Evolutionary conservation across 805 yeast species (phyloP).

Genomic region (Pichia thaimueangensis): DNA sequence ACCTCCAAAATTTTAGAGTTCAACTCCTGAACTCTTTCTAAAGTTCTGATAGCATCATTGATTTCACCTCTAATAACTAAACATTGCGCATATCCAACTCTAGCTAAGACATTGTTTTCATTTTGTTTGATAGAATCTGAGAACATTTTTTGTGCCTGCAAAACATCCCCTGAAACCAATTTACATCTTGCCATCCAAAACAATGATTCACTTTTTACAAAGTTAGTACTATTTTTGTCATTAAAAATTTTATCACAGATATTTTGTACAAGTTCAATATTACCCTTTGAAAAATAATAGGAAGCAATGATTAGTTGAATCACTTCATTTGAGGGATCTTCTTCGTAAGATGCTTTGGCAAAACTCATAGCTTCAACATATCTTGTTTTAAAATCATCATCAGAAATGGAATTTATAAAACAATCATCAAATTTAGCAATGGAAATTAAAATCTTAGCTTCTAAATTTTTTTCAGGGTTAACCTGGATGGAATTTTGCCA

Average conservation of each 20-base stretch:
- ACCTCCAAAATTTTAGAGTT: conserved; percentile 70
- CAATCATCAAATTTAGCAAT: conserved; percentile 63
- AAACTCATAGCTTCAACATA: conserved; percentile 56
- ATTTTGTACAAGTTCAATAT: conserved; percentile 50
- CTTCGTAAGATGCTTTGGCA: conserved; percentile 35
- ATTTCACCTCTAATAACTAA: conserved; percentile 65
- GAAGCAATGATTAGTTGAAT: conserved; percentile 62
- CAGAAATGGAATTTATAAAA: conserved; percentile 47
- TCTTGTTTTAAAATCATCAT: conserved; percentile 52
- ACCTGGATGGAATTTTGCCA: conserved; percentile 78
- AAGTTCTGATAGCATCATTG: conserved; percentile 81
- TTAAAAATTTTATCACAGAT: conserved; percentile 47
- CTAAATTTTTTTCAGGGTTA: conserved; percentile 44
- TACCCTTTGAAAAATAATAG: conserved; percentile 63
- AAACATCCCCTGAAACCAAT: conserved; percentile 52
- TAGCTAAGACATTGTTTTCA: conserved; percentile 60
- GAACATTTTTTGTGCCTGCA: conserved; percentile 66
- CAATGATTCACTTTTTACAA: conserved; percentile 51
- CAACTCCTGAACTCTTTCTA: conserved; percentile 63
- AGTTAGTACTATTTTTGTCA: conserved; percentile 32
- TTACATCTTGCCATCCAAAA: conserved; percentile 85
- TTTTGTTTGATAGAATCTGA: conserved; percentile 63
- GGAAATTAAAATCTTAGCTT: conserved; percentile 60
- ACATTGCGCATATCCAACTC: conserved; percentile 81
- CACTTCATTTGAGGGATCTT: conserved; percentile 47